Base-by-base conservation (phyloP, 306 rosid genomes). In the Hippophae gyantsensis region DNA sequence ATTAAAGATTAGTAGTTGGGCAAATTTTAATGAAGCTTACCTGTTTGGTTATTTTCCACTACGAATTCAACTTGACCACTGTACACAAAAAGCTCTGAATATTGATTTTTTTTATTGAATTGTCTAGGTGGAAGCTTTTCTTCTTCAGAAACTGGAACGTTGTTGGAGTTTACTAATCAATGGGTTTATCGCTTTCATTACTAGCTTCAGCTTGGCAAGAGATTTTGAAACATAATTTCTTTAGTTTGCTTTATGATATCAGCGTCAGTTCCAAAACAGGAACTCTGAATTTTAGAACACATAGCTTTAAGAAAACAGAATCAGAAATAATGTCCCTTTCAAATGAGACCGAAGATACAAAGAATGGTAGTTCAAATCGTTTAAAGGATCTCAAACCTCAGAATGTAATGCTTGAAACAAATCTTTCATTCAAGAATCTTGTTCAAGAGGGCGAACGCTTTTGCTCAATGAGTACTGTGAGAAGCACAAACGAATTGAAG, bases 171-270 rank as follows among this genome's bases (percentile, higher is more conserved):
- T 32, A 32, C 38, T 32, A 32, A 7, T 72, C 71, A 14, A 87
- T 87, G 96, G 96, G 93, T 47, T 59, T 82, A 66, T 87, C 93
- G 58, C 73, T 82, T 26, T 87, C 95, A 0, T 54, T 87, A 32
- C 38, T 32, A 32, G 38, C 5, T 7, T 84, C 89, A 41, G 78
- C 85, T 45, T 82, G 89, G 89, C 72, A 82, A 58, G 84, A 85
- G 59, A 76, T 82, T 41, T 54, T 67, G 43, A 67, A 72, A 10
- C 78, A 73, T 38, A 72, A 71, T 10, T 60, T 74, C 9, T 73
- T 76, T 25, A 43, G 55, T 57, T 54, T 80, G 8, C 58, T 73
- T 14, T 65, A 69, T 69, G 70, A 64, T 69, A 13, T 49, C 43
- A 57, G 53, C 23, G 62, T 81, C 64, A 75, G 76, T 64, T 52